These are phyloP conservation scores for Cladosporium sp. DNA, from an alignment of 2,329 filamentous ascomycete genomes.

Conservation along the genomic window DNA sequence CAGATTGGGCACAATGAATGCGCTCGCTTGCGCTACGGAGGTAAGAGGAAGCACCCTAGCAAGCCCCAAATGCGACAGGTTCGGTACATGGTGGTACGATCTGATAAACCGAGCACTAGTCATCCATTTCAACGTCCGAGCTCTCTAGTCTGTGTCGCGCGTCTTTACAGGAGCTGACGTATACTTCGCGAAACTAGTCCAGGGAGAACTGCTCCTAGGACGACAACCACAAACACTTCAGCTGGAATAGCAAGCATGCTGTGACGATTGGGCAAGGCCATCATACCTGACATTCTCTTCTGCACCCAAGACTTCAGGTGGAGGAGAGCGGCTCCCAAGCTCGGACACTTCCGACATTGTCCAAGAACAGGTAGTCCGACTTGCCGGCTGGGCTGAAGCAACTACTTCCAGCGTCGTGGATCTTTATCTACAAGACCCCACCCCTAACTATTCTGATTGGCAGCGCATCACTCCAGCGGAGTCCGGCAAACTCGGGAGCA, in stretches of 20 bases:
- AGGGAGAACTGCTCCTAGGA: not conserved
- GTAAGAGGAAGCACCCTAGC: not conserved
- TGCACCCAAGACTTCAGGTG: not conserved
- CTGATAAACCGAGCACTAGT: not conserved
- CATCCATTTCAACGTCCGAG: not conserved
- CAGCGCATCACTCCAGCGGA: not conserved
- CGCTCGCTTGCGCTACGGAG: not conserved
- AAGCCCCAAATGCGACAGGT: not conserved
- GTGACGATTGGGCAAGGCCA: not conserved
- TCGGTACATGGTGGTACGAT: not conserved
- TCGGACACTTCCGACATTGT: not conserved
- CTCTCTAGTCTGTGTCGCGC: constrained; percentile 1
- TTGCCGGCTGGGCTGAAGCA: constrained; percentile 12
- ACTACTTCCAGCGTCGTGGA: constrained; percentile 3
- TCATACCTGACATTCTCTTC: not conserved
- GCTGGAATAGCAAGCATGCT: not conserved
- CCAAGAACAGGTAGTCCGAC: constrained; percentile 7
- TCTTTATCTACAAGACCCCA: not conserved
- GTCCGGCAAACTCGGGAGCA: constrained; percentile 2
- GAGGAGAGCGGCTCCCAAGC: not conserved
- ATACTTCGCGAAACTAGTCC: not conserved
- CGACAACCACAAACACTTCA: not conserved
- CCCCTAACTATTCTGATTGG: constrained; percentile 5
- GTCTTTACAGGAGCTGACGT: constrained; percentile 5
- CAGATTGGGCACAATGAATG: not conserved